Conservation (phyloP, 2,329 filamentous ascomycete species). For the Dothiorella sarmentorum region DNA sequence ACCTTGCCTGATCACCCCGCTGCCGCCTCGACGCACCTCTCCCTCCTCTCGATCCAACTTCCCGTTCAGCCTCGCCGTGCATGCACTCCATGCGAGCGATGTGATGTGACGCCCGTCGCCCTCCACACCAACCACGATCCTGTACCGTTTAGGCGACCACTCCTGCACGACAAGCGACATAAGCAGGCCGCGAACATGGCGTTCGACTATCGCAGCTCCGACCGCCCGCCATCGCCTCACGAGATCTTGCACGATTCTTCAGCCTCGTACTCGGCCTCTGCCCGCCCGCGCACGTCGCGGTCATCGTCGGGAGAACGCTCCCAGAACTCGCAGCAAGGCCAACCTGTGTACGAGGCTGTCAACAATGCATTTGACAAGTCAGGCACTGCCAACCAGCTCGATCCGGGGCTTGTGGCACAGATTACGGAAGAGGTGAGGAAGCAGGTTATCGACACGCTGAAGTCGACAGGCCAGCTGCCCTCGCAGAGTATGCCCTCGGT, state of each 20-base stretch:
- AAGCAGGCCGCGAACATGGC: constrained; percentile 32
- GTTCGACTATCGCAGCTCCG: constrained; percentile 40
- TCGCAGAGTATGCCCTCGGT: constrained; percentile 32
- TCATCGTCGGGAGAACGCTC: constrained; percentile 32
- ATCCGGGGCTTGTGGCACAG: constrained; percentile 59
- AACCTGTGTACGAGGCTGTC: constrained; percentile 56
- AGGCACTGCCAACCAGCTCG: constrained; percentile 49
- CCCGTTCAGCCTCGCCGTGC: constrained; percentile 14
- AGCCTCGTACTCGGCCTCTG: constrained; percentile 25
- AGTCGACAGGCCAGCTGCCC: constrained; percentile 38
- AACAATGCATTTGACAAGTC: constrained; percentile 54
- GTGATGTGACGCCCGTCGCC: constrained; percentile 7
- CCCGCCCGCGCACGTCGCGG: constrained; percentile 26
- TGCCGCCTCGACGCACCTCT: constrained; percentile 6
- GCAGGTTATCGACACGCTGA: constrained; percentile 45
- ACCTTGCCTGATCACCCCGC: constrained; percentile 13
- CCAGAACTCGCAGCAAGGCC: constrained; percentile 31
- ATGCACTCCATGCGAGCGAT: constrained; percentile 8
- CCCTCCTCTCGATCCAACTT: not conserved
- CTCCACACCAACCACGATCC: constrained; percentile 5
- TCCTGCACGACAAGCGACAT: constrained; percentile 14
- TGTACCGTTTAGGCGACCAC: constrained; percentile 2
- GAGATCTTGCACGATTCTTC: constrained; percentile 25
- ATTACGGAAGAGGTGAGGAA: constrained; percentile 58
- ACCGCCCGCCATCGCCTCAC: constrained; percentile 24